Evolutionary conservation across 352 stramenopile genomes (phyloP), one percentile per base, ranked within the genome.

Genomic region (Phytophthora uliginosa): DNA sequence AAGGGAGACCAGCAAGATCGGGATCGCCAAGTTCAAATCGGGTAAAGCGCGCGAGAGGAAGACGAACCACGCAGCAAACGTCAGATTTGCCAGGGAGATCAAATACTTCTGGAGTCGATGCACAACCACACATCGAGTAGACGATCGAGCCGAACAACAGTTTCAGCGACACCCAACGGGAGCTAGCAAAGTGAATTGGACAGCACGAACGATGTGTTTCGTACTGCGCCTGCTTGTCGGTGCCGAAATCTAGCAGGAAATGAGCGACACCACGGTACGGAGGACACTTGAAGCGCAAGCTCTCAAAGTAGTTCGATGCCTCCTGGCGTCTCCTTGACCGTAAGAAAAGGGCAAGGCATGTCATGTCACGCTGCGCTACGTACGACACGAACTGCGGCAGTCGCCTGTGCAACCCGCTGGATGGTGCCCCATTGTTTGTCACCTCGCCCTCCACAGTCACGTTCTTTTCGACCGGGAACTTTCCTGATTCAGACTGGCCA

Each of bases 211-310:
- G n/a, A 55, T 20, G 48, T 20, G 76, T 56, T 42, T 85, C 66
- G 56, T 86, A 86, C 18, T 73, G 64, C 5, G 24, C 15, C 66
- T 87, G 80, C 63, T 86, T 77, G 34, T 76, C 50, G 0, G 83
- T 89, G 9, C 75, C 77, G 5, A 90, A 36, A 34, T 89, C 87
- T 42, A 98, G 69, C 54, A 99, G 73, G 72, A 97, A 98, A 74
- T 99, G 95, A 12, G 93, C 93, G 4, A 94, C 72, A 64, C 98
- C 95, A 60, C 89, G 91, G 31, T 62, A 62, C 3, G 76, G 73
- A 36, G 83, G 81, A 63, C 81, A 89, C 17, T 69, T 65, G 51
- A 89, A 91, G 24, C 91, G 90, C 13, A 97, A 59, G 24, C 54
- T 63, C 42, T 84, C 73, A 64, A 98, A 98, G 76, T 98, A 98